Conservation (phyloP, 345 rosid species). For the Pseudoturritis turrita region DNA sequence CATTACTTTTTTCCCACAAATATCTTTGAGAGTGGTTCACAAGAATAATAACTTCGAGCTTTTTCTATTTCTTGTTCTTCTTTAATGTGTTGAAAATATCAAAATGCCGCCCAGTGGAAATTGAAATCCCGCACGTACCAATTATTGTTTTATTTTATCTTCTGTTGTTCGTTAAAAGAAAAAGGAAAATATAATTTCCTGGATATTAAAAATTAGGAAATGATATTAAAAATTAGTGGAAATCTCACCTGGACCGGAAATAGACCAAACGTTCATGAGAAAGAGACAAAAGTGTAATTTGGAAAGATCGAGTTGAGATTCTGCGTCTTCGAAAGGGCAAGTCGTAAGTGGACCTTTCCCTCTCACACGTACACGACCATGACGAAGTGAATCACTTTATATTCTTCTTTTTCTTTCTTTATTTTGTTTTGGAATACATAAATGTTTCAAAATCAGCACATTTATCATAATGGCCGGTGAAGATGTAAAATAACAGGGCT, state of each 20-base stretch:
- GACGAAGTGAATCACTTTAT: not conserved
- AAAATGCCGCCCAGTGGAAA: slow-evolving; percentile 16
- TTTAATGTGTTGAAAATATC: slow-evolving; percentile 7
- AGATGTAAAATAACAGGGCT: not conserved
- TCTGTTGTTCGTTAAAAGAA: not conserved
- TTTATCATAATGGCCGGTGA: slow-evolving; percentile 18
- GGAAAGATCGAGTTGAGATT: slow-evolving; percentile 22
- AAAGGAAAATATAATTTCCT: not conserved
- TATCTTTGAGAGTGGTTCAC: slow-evolving; percentile 15
- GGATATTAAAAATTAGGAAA: not conserved
- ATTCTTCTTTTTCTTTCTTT: not conserved
- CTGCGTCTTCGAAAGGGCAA: slow-evolving; percentile 26
- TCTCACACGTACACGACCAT: slow-evolving; percentile 7
- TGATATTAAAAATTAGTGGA: not conserved
- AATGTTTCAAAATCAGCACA: slow-evolving; percentile 4
- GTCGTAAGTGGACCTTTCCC: slow-evolving; percentile 10
- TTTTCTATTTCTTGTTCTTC: not conserved
- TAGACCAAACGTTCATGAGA: slow-evolving; percentile 15
- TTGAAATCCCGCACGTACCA: slow-evolving; percentile 16
- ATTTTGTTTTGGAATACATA: slow-evolving; percentile 1
- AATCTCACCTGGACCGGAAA: slow-evolving; percentile 5
- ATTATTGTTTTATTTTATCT: not conserved
- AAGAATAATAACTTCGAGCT: slow-evolving; percentile 1
- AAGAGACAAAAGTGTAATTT: slow-evolving; percentile 12
- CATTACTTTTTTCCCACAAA: slow-evolving; percentile 15